Base-by-base conservation (phyloP, 2,329 filamentous ascomycete species). In the Ceratocystiopsis sp. region DNA sequence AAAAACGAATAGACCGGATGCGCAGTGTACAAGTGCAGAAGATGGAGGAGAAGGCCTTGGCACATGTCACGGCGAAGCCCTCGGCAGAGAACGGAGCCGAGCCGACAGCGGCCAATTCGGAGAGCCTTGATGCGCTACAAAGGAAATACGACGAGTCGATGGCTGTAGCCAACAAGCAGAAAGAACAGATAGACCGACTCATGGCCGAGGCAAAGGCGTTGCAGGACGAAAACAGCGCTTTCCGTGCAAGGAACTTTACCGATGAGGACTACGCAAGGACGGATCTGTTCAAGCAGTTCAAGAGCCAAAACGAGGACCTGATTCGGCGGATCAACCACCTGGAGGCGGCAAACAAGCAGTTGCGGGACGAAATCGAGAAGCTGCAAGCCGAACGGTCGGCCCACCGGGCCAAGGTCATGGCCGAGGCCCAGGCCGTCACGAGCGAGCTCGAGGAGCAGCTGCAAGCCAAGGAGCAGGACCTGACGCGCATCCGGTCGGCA, bases 251-350 rank as follows among this genome's bases (percentile, higher is more conserved):
- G 14, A 78, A 74, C 44, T 66, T 87, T 38, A 81, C 83, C 0
- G 91, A 98, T 54, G 91, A 98, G 49, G 91, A 98, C 53, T 96
- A 93, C 56, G 79, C 86, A 36, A 78, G 85, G 45, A 94, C 86
- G 5, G 86, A 95, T 53, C 71, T 94, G 3, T 98, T 94, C 70
- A 96, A 94, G 61, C 77, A 83, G 48, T 73, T 95, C 55, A 93
- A 87, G 61, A 73, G 73, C 19, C 85, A 95, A 54, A 84, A 93
- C 53, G 91, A 96, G 55, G 89, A 96, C 52, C 74, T 93, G 10
- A 85, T 95, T 52, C 89, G 84, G 59, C 79, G 85, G 35, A 78
- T 94, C 54, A 98, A 98, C 58, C 79, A 89, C 53, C 63, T 96
- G 14, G 89, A 96, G 60, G 85, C 85, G 4, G 82, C 79, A 13